Conservation (phyloP, 1,284 basidiomycete genomes). For the Phenoliferia sp. region DNA sequence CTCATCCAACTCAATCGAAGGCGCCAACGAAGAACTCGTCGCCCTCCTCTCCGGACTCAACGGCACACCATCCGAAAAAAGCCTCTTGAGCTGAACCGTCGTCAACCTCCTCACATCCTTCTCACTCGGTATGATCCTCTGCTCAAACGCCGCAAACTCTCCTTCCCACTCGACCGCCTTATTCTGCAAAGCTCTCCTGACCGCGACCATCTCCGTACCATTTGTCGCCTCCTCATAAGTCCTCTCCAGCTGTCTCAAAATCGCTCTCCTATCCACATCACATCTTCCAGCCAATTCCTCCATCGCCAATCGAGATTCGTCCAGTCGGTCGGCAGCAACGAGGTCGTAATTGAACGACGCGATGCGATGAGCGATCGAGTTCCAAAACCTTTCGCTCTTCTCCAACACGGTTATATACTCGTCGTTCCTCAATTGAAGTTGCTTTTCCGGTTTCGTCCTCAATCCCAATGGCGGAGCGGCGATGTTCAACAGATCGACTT, state of each 20-base stretch:
- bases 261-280: conserved; percentile 50
- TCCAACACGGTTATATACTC: conserved; percentile 75
- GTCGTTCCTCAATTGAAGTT: conserved; percentile 80
- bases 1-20: conserved; percentile 40
- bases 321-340: conserved; percentile 27
- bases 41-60: conserved; percentile 36
- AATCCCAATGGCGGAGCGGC: conserved; percentile 84
- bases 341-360: conserved; percentile 47
- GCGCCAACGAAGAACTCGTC: conserved; percentile 31
- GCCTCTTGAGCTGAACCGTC: conserved; percentile 46
- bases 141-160: conserved; percentile 57
- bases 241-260: conserved; percentile 67
- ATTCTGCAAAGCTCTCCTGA: conserved; percentile 82
- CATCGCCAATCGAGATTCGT: conserved; percentile 28
- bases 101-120: conserved; percentile 43
- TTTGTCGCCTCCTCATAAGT: conserved; percentile 81
- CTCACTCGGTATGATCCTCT: conserved; percentile 47
- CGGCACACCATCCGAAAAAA: conserved; percentile 49
- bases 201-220: conserved; percentile 41
- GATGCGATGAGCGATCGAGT: conserved; percentile 51
- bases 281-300: conserved; percentile 17
- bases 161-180: conserved; percentile 95
- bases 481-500: conserved; percentile 76
- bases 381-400: conserved; percentile 60
- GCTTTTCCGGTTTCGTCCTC: conserved; percentile 74